Base-by-base conservation (phyloP, 805 yeast species). In the Kodamaea kakaduensis region DNA sequence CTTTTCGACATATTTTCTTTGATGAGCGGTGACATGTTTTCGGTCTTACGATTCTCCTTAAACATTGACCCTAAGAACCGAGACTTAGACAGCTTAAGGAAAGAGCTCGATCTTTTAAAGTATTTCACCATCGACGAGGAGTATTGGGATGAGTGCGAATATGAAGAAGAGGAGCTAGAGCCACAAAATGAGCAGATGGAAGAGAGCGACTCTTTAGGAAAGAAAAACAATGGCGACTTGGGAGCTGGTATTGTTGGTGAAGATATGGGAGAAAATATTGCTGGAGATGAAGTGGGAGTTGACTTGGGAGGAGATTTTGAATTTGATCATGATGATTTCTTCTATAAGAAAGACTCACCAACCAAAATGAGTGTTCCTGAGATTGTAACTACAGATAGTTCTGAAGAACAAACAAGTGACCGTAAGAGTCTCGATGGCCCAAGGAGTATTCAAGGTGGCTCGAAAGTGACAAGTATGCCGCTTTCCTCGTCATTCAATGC, bases 21-120 rank as follows among this genome's bases (percentile, higher is more conserved):
- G 4, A 81, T 90, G 87, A 77, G 93, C 34, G 78, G 77, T 34
- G 96, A 88, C 52, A 73, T 88, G 50, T 90, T 87, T 54, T 77
- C 82, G n/a, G 94, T 85, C 0, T 70, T 89, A 52, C 73, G 95
- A 38, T 75, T 76, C 45, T 72, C 84, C 42, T 67, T 90, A 37
- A 81, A 94, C 9, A 74, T 90, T 38, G 96, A 89, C 61, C 97
- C 97, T 1, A 71, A 73, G 17, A 86, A 89, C 60, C 78, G 97
- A 51, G 80, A 81, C 49, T 64, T 90, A 41, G 52, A 54, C 1
- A 62, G 63, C 35, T 76, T 88, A 69, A 76, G 75, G 45, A 56
- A 59, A 3, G 90, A 85, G 46, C 59, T 90, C 34, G 50, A 59
- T 15, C 69, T 67, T 34, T 71, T 86, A 20, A 74, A 75, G 36